Percentiles rank a stretch among this genome's conserved stretches.
phyloP scores from a whole-genome alignment of 305 asterid genomes.

The Nicotiana rustica region DNA sequence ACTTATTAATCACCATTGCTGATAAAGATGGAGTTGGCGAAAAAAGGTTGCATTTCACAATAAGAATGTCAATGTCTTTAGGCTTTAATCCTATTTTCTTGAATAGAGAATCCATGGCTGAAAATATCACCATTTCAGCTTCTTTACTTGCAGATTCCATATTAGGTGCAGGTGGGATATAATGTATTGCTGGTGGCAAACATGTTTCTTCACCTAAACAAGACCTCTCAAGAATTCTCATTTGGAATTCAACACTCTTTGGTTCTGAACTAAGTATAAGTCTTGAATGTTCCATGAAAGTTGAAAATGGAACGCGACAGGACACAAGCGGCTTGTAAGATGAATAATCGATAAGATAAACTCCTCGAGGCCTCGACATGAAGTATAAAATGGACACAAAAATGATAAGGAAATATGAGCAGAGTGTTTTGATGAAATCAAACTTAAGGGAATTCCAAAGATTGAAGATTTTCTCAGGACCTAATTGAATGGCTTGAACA shows the following conservation, averaged over 20 bases:
- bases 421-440: not conserved
- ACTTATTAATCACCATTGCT: slow-evolving; percentile 41
- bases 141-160: slow-evolving; percentile 38
- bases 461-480: slow-evolving; percentile 18
- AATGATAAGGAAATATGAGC: slow-evolving; percentile 13
- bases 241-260: slow-evolving; percentile 44
- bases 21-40: slow-evolving; percentile 40
- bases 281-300: slow-evolving; percentile 43
- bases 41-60: slow-evolving; percentile 42
- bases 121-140: slow-evolving; percentile 41
- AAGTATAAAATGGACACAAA: slow-evolving; percentile 29
- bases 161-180: slow-evolving; percentile 36
- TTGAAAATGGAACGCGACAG: slow-evolving; percentile 40
- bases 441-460: not conserved
- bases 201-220: slow-evolving; percentile 47
- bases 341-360: slow-evolving; percentile 42
- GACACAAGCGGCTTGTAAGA: slow-evolving; percentile 42
- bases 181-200: slow-evolving; percentile 40
- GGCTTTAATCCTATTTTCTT: slow-evolving; percentile 37
- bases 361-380: slow-evolving; percentile 41
- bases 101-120: slow-evolving; percentile 36
- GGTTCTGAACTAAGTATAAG: slow-evolving; percentile 33
- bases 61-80: slow-evolving; percentile 40
- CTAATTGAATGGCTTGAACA: not conserved
- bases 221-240: slow-evolving; percentile 44